These are phyloP conservation scores for Ogataea pignaliae DNA, from an alignment of 805 yeast species.

Conservation along the genomic window DNA sequence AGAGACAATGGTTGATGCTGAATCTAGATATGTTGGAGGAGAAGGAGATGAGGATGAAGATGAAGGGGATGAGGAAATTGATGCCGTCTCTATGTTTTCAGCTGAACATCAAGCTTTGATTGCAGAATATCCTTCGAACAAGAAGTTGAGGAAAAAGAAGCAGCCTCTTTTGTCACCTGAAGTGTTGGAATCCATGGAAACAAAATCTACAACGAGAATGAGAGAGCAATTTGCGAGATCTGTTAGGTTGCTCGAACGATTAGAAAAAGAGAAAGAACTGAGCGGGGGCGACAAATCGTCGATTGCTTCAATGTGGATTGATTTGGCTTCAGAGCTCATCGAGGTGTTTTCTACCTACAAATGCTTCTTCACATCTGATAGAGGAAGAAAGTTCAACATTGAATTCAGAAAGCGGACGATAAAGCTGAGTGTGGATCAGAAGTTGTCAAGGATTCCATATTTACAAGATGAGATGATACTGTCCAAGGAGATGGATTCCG, in stretches of 20 bases:
- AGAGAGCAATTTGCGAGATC: conserved; percentile 43
- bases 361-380: conserved; percentile 74
- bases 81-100: conserved; percentile 1
- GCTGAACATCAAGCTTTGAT: conserved; percentile 27
- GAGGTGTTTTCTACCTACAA: conserved; percentile 77
- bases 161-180: conserved; percentile 20
- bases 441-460: conserved; percentile 61
- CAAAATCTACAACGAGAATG: conserved; percentile 33
- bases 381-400: conserved; percentile 65
- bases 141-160: conserved; percentile 19
- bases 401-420: conserved; percentile 59
- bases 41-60: conserved; percentile 16
- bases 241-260: conserved; percentile 45
- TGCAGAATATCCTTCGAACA: conserved; percentile 26
- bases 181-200: conserved; percentile 26
- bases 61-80: conserved; percentile 14
- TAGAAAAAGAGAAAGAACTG: conserved; percentile 35
- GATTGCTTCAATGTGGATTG: conserved; percentile 68
- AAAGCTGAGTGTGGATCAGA: conserved; percentile 66
- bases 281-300: conserved; percentile 47
- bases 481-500: conserved; percentile 26
- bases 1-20: conserved; percentile 10
- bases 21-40: conserved; percentile 14
- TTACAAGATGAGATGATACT: conserved; percentile 53
- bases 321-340: conserved; percentile 74